These are phyloP conservation scores for Xerocomellus chrysenteron DNA, from an alignment of 768 basidiomycete genomes.

Conservation along the genomic window DNA sequence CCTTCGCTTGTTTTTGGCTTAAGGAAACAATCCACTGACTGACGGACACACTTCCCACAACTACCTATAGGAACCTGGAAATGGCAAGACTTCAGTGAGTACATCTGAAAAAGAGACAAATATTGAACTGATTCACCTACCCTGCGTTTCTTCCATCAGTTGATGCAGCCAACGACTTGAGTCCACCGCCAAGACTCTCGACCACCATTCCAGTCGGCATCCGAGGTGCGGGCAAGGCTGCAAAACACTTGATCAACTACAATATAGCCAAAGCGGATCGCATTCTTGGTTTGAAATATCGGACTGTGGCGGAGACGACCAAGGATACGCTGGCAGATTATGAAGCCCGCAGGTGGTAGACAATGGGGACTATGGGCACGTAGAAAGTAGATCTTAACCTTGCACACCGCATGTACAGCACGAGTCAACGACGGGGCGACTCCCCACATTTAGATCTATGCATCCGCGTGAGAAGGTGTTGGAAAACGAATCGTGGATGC, in stretches of 20 bases:
- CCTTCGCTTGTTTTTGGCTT: no score
- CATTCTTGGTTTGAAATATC: slow-evolving; percentile 44
- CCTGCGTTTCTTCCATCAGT: slow-evolving; percentile 23
- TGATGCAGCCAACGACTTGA: slow-evolving; percentile 37
- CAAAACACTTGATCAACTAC: slow-evolving; percentile 29
- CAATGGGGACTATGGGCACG: background rate
- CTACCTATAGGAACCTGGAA: slow-evolving; percentile 23
- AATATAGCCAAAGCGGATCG: slow-evolving; percentile 38
- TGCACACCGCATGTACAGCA: background rate
- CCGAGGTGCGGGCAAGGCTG: slow-evolving; percentile 32
- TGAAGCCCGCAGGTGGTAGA: slow-evolving; percentile 42
- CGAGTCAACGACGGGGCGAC: no score
- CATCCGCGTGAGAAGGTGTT: background rate
- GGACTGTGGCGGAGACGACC: slow-evolving; percentile 39
- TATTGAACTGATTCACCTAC: background rate
- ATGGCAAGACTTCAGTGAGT: slow-evolving; percentile 34
- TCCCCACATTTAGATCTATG: no score
- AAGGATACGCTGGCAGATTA: slow-evolving; percentile 44
- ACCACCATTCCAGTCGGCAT: slow-evolving; percentile 33
- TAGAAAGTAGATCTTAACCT: background rate
- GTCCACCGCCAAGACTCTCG: slow-evolving; percentile 31
- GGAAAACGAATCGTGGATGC: no score
- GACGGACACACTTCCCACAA: background rate
- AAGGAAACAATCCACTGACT: background rate
- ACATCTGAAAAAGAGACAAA: no score